phyloP scores from a whole-genome alignment of 257 asterid species.

The Solanum megistacrolobum region DNA sequence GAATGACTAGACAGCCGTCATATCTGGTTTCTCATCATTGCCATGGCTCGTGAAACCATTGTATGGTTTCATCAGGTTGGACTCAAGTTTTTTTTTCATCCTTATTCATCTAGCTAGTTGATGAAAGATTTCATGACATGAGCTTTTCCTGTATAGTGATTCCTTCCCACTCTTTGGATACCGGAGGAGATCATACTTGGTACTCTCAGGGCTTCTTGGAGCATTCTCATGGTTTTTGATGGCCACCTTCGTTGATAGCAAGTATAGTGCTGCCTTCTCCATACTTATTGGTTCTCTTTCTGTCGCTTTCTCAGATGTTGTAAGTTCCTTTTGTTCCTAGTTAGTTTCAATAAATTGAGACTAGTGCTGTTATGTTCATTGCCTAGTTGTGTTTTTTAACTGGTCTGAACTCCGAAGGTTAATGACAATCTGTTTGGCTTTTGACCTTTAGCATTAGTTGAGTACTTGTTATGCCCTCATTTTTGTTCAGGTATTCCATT shows the following conservation, averaged over 20 bases:
- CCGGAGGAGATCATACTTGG: constrained; percentile 94
- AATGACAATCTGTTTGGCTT: background rate
- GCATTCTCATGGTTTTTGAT: constrained; percentile 92
- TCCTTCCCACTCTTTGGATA: constrained; percentile 93
- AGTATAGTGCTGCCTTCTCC: constrained; percentile 87
- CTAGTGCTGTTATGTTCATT: background rate
- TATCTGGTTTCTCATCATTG: constrained; percentile 75
- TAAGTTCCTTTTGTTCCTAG: constrained; percentile 34
- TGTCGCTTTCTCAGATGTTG: constrained; percentile 96
- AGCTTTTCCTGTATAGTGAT: constrained; percentile 37
- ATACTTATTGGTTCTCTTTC: constrained; percentile 93
- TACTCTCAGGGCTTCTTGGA: constrained; percentile 88
- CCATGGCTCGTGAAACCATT: constrained; percentile 98
- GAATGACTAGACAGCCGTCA: constrained; percentile 86
- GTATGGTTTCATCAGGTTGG: constrained; percentile 91
- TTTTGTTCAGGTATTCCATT: background rate
- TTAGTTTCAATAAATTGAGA: background rate
- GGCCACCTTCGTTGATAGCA: constrained; percentile 85
- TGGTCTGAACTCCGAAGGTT: background rate
- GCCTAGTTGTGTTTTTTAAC: background rate
- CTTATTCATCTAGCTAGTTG: constrained; percentile 6
- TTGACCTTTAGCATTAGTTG: background rate
- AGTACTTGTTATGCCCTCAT: background rate
- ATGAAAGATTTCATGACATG: background rate
- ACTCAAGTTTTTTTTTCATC: background rate